phyloP scores from a whole-genome alignment of 345 rosid genomes.

The Eucalyptus pumila region DNA sequence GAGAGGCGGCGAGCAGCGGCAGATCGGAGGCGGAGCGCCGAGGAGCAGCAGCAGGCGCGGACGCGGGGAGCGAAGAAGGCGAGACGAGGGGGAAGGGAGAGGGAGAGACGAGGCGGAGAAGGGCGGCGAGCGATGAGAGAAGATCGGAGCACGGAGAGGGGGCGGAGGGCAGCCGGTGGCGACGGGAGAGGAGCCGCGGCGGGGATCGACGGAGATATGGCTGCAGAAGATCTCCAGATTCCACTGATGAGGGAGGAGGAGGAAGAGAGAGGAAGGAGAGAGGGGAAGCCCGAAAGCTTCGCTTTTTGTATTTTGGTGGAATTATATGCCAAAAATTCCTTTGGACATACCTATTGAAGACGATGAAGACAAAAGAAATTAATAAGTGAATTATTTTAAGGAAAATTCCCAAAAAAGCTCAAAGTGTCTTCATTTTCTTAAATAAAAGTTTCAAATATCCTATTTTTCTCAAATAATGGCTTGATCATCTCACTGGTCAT shows the following conservation, averaged over 20 bases:
- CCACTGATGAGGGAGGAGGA: not conserved
- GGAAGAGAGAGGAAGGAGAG: not conserved
- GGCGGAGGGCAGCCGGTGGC: not conserved
- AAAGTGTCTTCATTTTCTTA: too few species aligned
- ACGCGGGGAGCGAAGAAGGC: not conserved
- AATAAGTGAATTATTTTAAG: too few species aligned
- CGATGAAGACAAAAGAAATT: too few species aligned
- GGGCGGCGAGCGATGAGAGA: not conserved
- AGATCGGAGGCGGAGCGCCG: not conserved
- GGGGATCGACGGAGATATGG: not conserved
- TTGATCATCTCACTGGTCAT: accelerated
- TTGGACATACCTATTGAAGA: not conserved
- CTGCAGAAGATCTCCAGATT: not conserved
- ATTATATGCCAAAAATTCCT: not conserved
- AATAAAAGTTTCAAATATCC: too few species aligned
- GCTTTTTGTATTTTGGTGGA: not conserved
- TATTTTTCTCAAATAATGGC: accelerated
- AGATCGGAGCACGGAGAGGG: not conserved
- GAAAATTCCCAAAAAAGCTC: too few species aligned
- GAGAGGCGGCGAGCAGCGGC: not conserved
- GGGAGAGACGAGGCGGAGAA: not conserved
- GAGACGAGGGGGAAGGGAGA: not conserved
- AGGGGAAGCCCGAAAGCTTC: not conserved
- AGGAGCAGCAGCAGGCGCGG: not conserved
- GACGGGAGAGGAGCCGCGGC: not conserved